Percentiles rank a stretch among this genome's conserved stretches.
phyloP scores from a whole-genome alignment of 2,329 filamentous ascomycete species.

The Ophiostoma novo-ulmi region DNA sequence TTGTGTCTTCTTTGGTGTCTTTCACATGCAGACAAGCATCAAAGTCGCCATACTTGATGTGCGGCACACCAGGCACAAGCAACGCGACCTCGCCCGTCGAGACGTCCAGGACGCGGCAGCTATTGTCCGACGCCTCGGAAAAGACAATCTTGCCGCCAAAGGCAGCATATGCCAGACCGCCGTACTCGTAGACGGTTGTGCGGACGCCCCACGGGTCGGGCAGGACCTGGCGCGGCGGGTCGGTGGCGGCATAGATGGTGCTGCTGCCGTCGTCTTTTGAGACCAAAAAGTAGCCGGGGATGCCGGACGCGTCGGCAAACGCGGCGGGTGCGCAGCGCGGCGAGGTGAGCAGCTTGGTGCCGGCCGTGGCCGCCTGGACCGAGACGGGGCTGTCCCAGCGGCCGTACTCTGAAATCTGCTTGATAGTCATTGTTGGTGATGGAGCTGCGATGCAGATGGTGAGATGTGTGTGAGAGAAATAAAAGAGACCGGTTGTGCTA shows the following conservation, averaged over 20 bases:
- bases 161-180: slow-evolving; percentile 43
- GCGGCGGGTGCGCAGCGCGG: slow-evolving; percentile 33
- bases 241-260: slow-evolving; percentile 38
- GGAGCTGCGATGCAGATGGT: neutral
- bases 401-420: slow-evolving; percentile 35
- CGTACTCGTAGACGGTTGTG: slow-evolving; percentile 50
- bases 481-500: neutral
- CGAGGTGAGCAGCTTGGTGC: slow-evolving; percentile 33
- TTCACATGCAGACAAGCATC: slow-evolving; percentile 30
- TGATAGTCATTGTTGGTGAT: slow-evolving; percentile 24
- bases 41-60: slow-evolving; percentile 45
- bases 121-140: slow-evolving; percentile 40
- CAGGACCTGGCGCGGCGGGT: slow-evolving; percentile 36
- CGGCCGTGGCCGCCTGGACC: slow-evolving; percentile 36
- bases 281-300: slow-evolving; percentile 39
- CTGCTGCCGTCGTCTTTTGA: slow-evolving; percentile 39
- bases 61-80: slow-evolving; percentile 32
- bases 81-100: slow-evolving; percentile 34
- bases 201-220: slow-evolving; percentile 41
- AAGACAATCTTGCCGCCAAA: slow-evolving; percentile 40
- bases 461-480: neutral
- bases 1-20: slow-evolving; percentile 1
- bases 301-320: slow-evolving; percentile 18
- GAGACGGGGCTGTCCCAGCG: slow-evolving; percentile 40
- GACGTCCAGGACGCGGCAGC: slow-evolving; percentile 42